Percentiles rank a stretch among this genome's conserved stretches.
phyloP scores from a whole-genome alignment of 1,284 basidiomycete species.

The Flammula alnicola region DNA sequence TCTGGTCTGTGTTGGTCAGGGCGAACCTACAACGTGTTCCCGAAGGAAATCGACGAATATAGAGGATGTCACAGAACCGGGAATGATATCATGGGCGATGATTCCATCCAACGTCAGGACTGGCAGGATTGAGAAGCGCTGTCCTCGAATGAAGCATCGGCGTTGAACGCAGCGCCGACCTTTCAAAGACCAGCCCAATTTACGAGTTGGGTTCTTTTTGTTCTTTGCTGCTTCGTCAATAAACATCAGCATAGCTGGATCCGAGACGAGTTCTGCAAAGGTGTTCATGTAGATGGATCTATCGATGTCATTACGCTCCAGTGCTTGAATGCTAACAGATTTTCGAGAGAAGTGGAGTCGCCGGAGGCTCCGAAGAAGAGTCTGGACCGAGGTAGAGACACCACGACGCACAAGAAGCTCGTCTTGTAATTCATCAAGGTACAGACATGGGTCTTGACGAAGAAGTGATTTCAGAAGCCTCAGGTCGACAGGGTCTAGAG shows the following conservation, averaged over 20 bases:
- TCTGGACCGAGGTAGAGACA: conserved; percentile 17
- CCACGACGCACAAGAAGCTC: conserved; percentile 12
- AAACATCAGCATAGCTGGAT: conserved; percentile 31
- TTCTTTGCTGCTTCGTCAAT: conserved; percentile 32
- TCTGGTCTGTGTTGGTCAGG: not conserved
- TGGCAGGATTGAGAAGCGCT: conserved; percentile 28
- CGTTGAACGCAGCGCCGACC: conserved; percentile 16
- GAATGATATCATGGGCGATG: conserved; percentile 30
- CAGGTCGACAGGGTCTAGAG: conserved; percentile 2
- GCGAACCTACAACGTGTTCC: conserved; percentile 22
- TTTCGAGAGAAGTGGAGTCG: conserved; percentile 12
- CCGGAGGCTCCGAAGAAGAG: conserved; percentile 14
- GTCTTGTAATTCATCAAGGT: conserved; percentile 28
- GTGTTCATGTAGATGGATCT: conserved; percentile 30
- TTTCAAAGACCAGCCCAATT: conserved; percentile 26
- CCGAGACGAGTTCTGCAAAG: conserved; percentile 21
- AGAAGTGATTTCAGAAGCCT: conserved; percentile 6
- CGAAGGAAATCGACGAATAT: conserved; percentile 27
- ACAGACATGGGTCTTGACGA: conserved; percentile 10
- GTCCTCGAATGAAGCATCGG: conserved; percentile 26
- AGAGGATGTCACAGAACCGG: conserved; percentile 28
- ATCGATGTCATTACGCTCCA: conserved; percentile 27
- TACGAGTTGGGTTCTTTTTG: conserved; percentile 15
- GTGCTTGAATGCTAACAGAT: conserved; percentile 16
- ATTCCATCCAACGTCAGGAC: conserved; percentile 31